Evolutionary conservation across 805 yeast species (phyloP), one percentile per base, ranked within the genome.

Genomic region (Kluyveromyces lactis): DNA sequence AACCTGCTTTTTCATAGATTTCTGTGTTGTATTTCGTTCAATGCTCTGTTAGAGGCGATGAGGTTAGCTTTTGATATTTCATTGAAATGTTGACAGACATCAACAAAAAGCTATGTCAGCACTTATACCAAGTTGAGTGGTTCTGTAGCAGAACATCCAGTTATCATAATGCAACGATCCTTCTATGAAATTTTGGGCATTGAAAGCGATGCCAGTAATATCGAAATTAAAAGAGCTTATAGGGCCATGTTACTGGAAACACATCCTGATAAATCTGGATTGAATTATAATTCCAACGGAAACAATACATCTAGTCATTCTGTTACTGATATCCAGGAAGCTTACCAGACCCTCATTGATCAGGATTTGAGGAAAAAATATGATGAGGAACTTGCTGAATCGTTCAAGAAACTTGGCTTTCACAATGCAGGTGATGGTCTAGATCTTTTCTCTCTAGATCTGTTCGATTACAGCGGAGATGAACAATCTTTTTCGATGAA

Each of bases 191-290:
- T 80, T 0, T 67, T 86, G n/a, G 80, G 73, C 0, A 62, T 81
- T 1, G 51, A 58, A 0, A 60, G 66, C 2, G 54, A 59, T 3
- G 70, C 73, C 3, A 43, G 60, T 16, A 43, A 40, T 1, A 48
- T 40, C 0, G 74, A 70, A 11, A 67, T 89, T 19, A 79, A 75
- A 46, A 54, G 56, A 7, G 89, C 94, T 0, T 90, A 89, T 56
- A 73, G 70, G 41, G 63, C 57, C 26, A 71, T 72, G 12, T 67
- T 90, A 5, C 64, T 90, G 1, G 52, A 57, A 3, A 58, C 73
- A 2, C 97, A 90, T 58, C 97, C 97, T 1, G 97, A 90, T 56
- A 89, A 87, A 50, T 44, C 47, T 17, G 31, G 35, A 2, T 33
- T 40, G 2, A 38, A 15, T 13, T 6, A 21, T 9, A 15, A 12